phyloP scores from a whole-genome alignment of 2,329 filamentous ascomycete species.

The Tolypocladium inflatum region DNA sequence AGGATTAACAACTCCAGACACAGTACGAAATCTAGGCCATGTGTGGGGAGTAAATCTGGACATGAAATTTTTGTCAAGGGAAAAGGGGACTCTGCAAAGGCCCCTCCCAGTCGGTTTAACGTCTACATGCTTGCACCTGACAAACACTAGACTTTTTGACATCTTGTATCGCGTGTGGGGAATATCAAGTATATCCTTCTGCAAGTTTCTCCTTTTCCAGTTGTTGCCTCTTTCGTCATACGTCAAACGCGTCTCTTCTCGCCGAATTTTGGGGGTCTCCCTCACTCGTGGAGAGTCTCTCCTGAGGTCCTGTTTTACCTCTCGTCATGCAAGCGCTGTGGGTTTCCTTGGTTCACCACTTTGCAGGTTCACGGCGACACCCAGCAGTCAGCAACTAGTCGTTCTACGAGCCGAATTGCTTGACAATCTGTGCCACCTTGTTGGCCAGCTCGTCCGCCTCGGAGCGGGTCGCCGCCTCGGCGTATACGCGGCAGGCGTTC shows the following conservation, averaged over 20 bases:
- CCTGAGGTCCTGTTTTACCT: neutral
- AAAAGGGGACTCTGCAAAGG: neutral
- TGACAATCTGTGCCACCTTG: conserved; percentile 69
- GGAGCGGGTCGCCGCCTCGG: conserved; percentile 79
- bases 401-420: conserved; percentile 37
- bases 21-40: neutral
- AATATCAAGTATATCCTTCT: neutral
- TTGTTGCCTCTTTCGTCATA: neutral
- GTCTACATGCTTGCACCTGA: neutral
- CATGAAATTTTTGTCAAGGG: neutral
- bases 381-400: neutral
- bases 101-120: neutral
- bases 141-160: neutral
- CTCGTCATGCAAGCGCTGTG: neutral
- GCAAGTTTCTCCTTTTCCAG: neutral
- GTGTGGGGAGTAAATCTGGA: neutral
- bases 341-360: neutral
- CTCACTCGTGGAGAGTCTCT: neutral
- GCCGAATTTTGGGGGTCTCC: neutral
- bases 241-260: neutral
- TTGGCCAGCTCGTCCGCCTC: conserved; percentile 87
- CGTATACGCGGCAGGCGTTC: conserved; percentile 92
- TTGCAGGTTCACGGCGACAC: neutral
- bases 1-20: neutral
- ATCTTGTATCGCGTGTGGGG: neutral